These are phyloP conservation scores for Clarireedia monteithiana DNA, from an alignment of 2,329 filamentous ascomycete genomes.

Conservation along the genomic window DNA sequence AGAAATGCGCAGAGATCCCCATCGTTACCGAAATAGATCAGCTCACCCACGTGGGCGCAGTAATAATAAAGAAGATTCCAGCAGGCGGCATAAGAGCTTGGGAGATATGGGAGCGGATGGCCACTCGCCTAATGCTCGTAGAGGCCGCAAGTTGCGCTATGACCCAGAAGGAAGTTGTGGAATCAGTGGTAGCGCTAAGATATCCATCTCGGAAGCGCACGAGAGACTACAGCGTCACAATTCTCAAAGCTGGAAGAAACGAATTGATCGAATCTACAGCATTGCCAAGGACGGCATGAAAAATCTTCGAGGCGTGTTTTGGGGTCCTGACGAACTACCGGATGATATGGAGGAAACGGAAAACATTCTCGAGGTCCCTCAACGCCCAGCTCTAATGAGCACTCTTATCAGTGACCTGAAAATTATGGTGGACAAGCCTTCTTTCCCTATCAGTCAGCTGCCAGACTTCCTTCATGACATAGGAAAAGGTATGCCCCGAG, in stretches of 20 bases:
- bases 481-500: constrained; percentile 91
- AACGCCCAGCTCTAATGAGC: constrained; percentile 76
- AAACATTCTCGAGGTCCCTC: constrained; percentile 75
- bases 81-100: constrained; percentile 26
- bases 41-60: constrained; percentile 28
- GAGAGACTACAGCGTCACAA: constrained; percentile 72
- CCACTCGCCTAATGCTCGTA: constrained; percentile 17
- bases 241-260: constrained; percentile 82
- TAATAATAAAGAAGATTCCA: constrained; percentile 18
- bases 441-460: constrained; percentile 74
- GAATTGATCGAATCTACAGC: constrained; percentile 70
- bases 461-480: constrained; percentile 79
- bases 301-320: constrained; percentile 72
- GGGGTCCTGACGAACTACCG: constrained; percentile 71
- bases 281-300: constrained; percentile 67
- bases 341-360: constrained; percentile 79
- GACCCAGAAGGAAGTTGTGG: constrained; percentile 70
- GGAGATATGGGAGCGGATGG: constrained; percentile 20
- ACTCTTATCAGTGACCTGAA: constrained; percentile 77
- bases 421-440: constrained; percentile 82
- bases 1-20: constrained; percentile 46
- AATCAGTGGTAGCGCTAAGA: constrained; percentile 63
- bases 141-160: constrained; percentile 53
- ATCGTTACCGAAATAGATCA: constrained; percentile 49
- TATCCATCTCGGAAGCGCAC: constrained; percentile 70